Evolutionary conservation across 805 yeast species (phyloP).

Genomic region (Lachancea nothofagi): DNA sequence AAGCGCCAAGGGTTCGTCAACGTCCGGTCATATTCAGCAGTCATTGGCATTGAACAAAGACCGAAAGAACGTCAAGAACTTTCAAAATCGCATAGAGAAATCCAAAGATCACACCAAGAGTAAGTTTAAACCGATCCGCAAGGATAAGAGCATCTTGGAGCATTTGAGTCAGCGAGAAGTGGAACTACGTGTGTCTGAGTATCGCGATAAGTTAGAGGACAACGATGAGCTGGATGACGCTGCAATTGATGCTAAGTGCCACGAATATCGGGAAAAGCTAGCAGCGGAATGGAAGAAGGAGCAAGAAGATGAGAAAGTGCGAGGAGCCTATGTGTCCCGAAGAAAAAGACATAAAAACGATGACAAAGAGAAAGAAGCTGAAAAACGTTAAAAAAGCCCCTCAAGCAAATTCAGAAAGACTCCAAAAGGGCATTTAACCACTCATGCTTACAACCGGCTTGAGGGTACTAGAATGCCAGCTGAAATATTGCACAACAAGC

Average conservation of each 20-base stretch:
- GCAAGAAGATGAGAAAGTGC: constrained; percentile 7
- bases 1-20: constrained; percentile 32
- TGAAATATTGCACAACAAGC: no score
- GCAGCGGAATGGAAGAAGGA: constrained; percentile 11
- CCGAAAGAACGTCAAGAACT: constrained; percentile 8
- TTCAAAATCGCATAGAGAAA: constrained; percentile 10
- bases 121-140: neutral
- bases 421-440: no score
- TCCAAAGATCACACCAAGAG: constrained; percentile 2
- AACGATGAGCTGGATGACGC: constrained; percentile 15
- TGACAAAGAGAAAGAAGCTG: neutral
- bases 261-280: constrained; percentile 15
- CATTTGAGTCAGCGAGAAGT: constrained; percentile 25
- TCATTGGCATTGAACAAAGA: constrained; percentile 22
- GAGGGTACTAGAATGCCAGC: no score
- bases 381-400: neutral
- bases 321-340: constrained; percentile 8
- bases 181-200: constrained; percentile 27
- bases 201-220: constrained; percentile 26
- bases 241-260: constrained; percentile 20
- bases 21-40: constrained; percentile 32
- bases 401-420: no score
- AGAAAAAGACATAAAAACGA: neutral
- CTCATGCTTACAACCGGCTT: no score
- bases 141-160: constrained; percentile 11